Base-by-base conservation (phyloP, 1,139 yeast species). In the Zygoascus sp. region DNA sequence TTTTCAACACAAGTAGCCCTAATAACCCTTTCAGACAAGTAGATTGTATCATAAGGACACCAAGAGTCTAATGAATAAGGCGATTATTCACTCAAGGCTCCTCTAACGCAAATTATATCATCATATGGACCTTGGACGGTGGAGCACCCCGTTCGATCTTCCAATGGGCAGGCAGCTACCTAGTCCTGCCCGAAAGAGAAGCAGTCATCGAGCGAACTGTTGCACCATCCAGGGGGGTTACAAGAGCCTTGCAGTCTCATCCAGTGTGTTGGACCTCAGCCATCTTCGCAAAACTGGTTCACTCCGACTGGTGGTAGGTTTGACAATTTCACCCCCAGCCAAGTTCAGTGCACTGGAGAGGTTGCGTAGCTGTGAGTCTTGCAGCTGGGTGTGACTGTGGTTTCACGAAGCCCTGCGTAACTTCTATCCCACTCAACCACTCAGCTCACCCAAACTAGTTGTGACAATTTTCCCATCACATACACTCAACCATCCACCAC, bases 101-200 rank as follows among this genome's bases (percentile, higher is more conserved):
- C 53, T 80, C 75, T 73, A 79, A 73, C 84, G 84, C 84, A 80
- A 80, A 80, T 79, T 80, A 79, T 68, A 69, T 50, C 67, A 60
- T 63, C 67, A 50, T 46, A 17, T 34, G 17, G 28, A 9, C 39
- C 25, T n/a, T 19, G 34, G 34, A n/a, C 5, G 17, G 34, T 11
- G 17, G 16, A 15, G 17, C 34, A 30, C 16, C 16, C 16, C 10
- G 17, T 15, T 30, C 28, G 6, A n/a, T n/a, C n/a, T n/a, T n/a
- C n/a, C n/a, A n/a, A n/a, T n/a, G n/a, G n/a, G n/a, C n/a, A n/a
- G n/a, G n/a, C n/a, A n/a, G n/a, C n/a, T n/a, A n/a, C n/a, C n/a
- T n/a, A n/a, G n/a, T n/a, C n/a, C n/a, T n/a, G n/a, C n/a, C n/a
- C n/a, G n/a, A n/a, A n/a, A n/a, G n/a, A n/a, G n/a, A n/a, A n/a